Evolutionary conservation across 1,284 basidiomycete genomes (phyloP).

Genomic region (Puccinia horiana): DNA sequence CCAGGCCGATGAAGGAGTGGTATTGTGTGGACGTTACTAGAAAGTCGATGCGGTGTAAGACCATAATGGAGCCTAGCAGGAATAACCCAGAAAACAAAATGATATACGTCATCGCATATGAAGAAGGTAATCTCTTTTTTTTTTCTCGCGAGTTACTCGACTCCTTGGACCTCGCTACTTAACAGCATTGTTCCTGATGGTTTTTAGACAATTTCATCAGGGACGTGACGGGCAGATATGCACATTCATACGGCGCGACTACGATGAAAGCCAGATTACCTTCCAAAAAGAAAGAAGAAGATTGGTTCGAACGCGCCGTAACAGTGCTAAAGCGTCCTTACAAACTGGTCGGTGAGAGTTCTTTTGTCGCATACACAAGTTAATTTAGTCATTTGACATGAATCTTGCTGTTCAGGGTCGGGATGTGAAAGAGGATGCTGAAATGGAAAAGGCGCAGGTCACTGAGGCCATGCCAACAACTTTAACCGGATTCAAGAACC

Average conservation of each 20-base stretch:
- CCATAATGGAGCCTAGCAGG: conserved; percentile 73
- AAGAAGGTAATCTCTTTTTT: conserved; percentile 64
- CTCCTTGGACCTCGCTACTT: background rate
- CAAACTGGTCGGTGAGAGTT: conserved; percentile 67
- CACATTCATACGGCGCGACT: conserved; percentile 70
- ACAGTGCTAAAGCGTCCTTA: conserved; percentile 71
- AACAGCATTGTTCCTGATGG: background rate
- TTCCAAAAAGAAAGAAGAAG: conserved; percentile 48
- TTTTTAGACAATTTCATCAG: conserved; percentile 41
- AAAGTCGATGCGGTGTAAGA: conserved; percentile 73
- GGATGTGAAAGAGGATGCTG: conserved; percentile 92
- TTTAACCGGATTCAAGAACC: conserved; percentile 89
- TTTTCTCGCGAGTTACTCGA: background rate
- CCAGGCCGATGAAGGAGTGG: conserved; percentile 86
- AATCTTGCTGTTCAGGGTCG: conserved; percentile 65
- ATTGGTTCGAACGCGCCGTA: conserved; percentile 62
- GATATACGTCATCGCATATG: conserved; percentile 88
- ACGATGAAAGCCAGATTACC: conserved; percentile 53
- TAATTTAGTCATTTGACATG: background rate
- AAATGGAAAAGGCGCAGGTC: conserved; percentile 74
- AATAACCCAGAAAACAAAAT: conserved; percentile 73
- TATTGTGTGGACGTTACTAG: conserved; percentile 83
- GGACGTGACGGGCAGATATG: conserved; percentile 39
- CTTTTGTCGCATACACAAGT: background rate
- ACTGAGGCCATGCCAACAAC: conserved; percentile 93